Percentiles rank a stretch among this genome's conserved stretches.
Conservation (phyloP, 225 moss, liverwort and hornwort species). For the Thuidium tamariscinum region DNA sequence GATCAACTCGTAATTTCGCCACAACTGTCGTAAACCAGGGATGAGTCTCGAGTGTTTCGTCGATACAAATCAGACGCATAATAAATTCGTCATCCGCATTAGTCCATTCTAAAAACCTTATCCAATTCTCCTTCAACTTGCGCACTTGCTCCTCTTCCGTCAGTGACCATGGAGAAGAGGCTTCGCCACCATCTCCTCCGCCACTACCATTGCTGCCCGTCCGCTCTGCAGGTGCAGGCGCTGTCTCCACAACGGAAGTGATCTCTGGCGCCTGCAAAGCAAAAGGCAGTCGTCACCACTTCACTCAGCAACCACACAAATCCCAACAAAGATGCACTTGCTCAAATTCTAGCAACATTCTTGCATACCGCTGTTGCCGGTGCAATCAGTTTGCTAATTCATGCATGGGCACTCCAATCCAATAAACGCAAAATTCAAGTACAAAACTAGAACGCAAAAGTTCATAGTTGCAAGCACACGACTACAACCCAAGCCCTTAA, state of each 20-base stretch:
- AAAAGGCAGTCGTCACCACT: not conserved
- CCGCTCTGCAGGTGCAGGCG: rapidly evolving
- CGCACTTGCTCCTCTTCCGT: rapidly evolving
- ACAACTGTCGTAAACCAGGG: not conserved
- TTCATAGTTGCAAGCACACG: not conserved
- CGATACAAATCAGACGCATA: too few relatives aligned
- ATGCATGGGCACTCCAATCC: not conserved
- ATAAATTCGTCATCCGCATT: rapidly evolving
- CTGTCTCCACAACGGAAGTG: not conserved
- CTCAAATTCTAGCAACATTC: not conserved
- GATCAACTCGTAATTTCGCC: rapidly evolving
- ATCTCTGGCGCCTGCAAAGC: not conserved
- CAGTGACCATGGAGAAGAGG: not conserved
- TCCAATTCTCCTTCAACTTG: not conserved
- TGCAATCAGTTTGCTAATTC: rapidly evolving
- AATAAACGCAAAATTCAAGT: not conserved
- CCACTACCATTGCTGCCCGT: not conserved
- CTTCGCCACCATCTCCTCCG: not conserved
- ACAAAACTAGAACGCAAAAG: rapidly evolving
- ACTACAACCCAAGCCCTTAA: not conserved
- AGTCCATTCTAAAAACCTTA: rapidly evolving
- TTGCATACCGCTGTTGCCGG: not conserved
- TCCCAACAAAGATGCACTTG: not conserved
- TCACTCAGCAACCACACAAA: not conserved
- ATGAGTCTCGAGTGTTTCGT: rapidly evolving